Base-by-base conservation (phyloP, 2,329 filamentous ascomycete species). In the Zasmidium cellare region DNA sequence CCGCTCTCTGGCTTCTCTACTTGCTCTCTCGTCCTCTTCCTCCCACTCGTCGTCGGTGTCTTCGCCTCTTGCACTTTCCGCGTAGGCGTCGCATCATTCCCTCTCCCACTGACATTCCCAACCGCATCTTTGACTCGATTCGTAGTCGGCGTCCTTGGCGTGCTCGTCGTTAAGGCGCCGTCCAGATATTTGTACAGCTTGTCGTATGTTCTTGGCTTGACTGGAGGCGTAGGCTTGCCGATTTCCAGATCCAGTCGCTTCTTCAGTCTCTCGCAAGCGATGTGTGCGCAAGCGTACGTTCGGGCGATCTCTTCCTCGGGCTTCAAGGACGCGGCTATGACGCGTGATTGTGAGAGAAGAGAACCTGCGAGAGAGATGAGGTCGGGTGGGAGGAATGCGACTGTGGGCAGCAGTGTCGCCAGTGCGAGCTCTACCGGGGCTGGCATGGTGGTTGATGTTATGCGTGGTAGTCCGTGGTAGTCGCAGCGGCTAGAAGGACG, bases 261-360 rank as follows among this genome's bases (percentile, higher is more conserved):
- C 70, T 92, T 92, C 41, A 96, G 80, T 53, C 91, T 91, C 54
- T 93, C 91, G 71, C 92, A 97, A 19, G 94, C 94, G 59, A 99
- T 84, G 74, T 96, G 88, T 14, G 90, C 89, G 72, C 92, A 96
- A 3, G 88, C 89, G 73, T 94, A 94, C 3, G 84, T 82, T 19
- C 92, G 84, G n/a, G 88, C 91, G 63, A 94, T 86, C 73, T 97
- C 92, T 73, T 96, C 92, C 56, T 96, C 91, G 2, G 87, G 82
- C 71, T 92, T 96, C 53, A 97, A 80, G 16, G 84, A 88, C 69
- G 85, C 87, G 51, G 90, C 91, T 67, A 86, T 87, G 69, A 87
- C 85, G 31, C 90, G 86, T 12, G 91, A 96, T 74, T 94, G 91
- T 1, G 90, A 87, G 46, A 96, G 83, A 6, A 96, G 79, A 9